phyloP scores from a whole-genome alignment of 129 eudicot species.

The Tagetes patula region DNA sequence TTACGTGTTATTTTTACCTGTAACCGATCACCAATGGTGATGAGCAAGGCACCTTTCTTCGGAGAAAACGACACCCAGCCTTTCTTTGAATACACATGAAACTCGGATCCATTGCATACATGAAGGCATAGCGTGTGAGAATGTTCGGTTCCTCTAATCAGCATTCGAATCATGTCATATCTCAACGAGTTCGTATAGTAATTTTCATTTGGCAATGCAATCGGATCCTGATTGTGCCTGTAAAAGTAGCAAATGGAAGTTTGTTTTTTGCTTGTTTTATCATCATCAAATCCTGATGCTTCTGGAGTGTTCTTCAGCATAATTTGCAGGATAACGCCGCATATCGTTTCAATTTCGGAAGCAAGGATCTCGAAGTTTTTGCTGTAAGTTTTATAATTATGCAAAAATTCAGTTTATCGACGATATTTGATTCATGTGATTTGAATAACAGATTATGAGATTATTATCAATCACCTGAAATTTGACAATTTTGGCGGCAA shows the following conservation, averaged over 20 bases:
- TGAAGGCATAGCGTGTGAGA: constrained; percentile 70
- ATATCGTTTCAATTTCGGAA: constrained; percentile 43
- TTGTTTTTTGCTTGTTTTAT: constrained; percentile 22
- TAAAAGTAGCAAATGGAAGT: constrained; percentile 44
- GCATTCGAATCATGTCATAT: constrained; percentile 74
- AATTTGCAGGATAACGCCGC: constrained; percentile 23
- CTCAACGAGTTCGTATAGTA: constrained; percentile 37
- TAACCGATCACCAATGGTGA: constrained; percentile 75
- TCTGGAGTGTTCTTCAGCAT: constrained; percentile 12
- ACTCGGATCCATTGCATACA: constrained; percentile 57
- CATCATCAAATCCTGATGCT: constrained; percentile 17
- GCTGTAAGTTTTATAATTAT: constrained; percentile 29
- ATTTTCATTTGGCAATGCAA: constrained; percentile 16
- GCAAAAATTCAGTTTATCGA: background rate
- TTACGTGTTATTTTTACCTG: constrained; percentile 43
- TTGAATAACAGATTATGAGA: background rate
- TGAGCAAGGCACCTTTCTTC: constrained; percentile 39
- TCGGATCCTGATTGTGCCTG: constrained; percentile 37
- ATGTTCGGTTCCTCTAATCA: constrained; percentile 71
- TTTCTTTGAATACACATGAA: constrained; percentile 82
- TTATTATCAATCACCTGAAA: constrained; percentile 49
- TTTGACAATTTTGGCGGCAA: constrained; percentile 56
- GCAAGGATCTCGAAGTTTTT: constrained; percentile 46
- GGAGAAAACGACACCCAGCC: constrained; percentile 69
- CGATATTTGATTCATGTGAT: background rate